phyloP scores from a whole-genome alignment of 1,284 basidiomycete genomes.

The Psilocybe mexicana region DNA sequence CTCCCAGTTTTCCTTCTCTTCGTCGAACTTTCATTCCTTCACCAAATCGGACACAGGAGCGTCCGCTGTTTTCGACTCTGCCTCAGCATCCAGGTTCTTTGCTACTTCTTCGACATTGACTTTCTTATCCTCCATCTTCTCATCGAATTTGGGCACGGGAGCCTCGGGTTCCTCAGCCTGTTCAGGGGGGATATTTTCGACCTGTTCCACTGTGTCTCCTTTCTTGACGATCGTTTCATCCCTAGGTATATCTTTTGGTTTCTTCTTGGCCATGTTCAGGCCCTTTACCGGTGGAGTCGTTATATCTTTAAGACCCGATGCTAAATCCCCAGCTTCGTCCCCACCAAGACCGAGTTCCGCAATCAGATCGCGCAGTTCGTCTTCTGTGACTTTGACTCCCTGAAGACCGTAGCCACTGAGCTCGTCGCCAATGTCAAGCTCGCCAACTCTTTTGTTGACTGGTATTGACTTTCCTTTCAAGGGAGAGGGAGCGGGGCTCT shows the following conservation, averaged over 20 bases:
- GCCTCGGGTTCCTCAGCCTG: background rate
- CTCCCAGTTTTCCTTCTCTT: background rate
- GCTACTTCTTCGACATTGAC: background rate
- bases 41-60: too few relatives aligned
- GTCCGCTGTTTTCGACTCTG: background rate
- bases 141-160: background rate
- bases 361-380: constrained; percentile 67
- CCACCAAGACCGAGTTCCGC: constrained; percentile 72
- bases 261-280: constrained; percentile 7
- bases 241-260: background rate
- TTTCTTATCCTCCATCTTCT: background rate
- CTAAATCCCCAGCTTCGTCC: constrained; percentile 69
- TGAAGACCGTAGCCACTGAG: constrained; percentile 70
- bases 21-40: background rate
- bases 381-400: constrained; percentile 73
- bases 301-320: constrained; percentile 49
- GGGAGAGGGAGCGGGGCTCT: constrained; percentile 47
- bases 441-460: constrained; percentile 48
- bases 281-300: constrained; percentile 3
- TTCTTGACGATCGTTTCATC: constrained; percentile 6
- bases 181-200: background rate
- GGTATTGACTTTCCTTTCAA: constrained; percentile 41
- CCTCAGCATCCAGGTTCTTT: background rate
- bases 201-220: background rate
- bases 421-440: constrained; percentile 65